A percentile compares a stretch with the other conserved stretches of the same genome.
These are phyloP conservation scores for Nothophytophthora sp. DNA, from an alignment of 352 stramenopile species.

Conservation along the genomic window DNA sequence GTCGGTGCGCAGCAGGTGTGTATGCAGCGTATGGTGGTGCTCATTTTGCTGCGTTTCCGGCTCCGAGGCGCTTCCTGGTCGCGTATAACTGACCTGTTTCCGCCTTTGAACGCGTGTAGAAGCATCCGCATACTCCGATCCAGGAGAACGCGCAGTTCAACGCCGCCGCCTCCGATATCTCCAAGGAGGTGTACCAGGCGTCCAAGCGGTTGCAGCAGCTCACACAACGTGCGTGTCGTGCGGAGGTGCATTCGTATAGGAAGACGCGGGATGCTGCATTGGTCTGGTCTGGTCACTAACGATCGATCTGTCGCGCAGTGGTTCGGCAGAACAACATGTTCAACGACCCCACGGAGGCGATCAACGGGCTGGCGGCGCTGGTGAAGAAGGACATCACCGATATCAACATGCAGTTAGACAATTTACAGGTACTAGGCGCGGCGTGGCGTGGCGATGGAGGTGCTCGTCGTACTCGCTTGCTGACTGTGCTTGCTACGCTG, in stretches of 20 bases:
- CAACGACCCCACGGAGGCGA: slow-evolving; percentile 82
- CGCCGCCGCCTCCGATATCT: slow-evolving; percentile 76
- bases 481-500: not conserved
- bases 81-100: not conserved
- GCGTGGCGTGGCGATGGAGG: not conserved
- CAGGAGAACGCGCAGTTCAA: slow-evolving; percentile 85
- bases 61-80: too few relatives aligned
- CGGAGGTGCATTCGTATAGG: not conserved
- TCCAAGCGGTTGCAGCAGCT: slow-evolving; percentile 83
- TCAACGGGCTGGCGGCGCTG: slow-evolving; percentile 79
- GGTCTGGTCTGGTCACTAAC: not conserved
- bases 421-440: slow-evolving; percentile 47
- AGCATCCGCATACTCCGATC: slow-evolving; percentile 48
- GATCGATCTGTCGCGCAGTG: slow-evolving; percentile 37
- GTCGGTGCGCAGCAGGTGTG: slow-evolving; percentile 24
- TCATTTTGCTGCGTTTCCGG: not conserved
- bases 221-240: slow-evolving; percentile 55
- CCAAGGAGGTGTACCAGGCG: slow-evolving; percentile 80
- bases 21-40: too few relatives aligned
- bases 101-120: slow-evolving; percentile 10
- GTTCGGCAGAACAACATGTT: slow-evolving; percentile 91
- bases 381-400: slow-evolving; percentile 89
- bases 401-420: slow-evolving; percentile 87
- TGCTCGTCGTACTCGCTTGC: not conserved
- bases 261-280: not conserved